Evolutionary conservation across 1,284 basidiomycete genomes (phyloP), one percentile per base, ranked within the genome.

Genomic region (Sphaerobolus stellatus): DNA sequence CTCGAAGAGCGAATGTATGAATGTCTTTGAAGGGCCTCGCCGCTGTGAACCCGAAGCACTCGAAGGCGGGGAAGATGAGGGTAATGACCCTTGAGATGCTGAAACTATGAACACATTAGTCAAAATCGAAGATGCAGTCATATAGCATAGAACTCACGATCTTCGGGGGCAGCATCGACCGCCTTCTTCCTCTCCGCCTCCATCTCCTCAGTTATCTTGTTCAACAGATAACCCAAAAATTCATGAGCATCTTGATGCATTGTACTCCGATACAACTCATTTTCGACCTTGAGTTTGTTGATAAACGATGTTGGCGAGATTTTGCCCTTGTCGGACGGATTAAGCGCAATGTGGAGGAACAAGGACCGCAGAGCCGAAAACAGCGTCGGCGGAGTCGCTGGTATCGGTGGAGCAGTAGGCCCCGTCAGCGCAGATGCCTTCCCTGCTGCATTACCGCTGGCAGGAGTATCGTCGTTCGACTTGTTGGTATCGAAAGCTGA

Each of bases 241-340:
- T 99, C 96, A 70, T 98, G 94, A 2, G 94, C 94, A 68, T 98
- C 95, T 68, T 98, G 94, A 66, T 95, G 95, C 80, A 88, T 88
- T 27, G 87, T 88, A 34, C 85, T 86, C 51, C 90, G 82, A 69
- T 94, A 98, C 52, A 88, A 78, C 64, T 90, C 90, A 70, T 95
- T 96, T 66, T 92, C 77, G 66, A 91, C 84, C 68, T 90, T 91
- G 63, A 97, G 81, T 65, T 94, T 94, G 62, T 92, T 87, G 66
- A 98, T 87, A 71, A 98, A 91, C 27, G 90, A 90, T 57, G 87
- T 83, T 2, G 94, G 94, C 2, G 92, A 82, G 41, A 96, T 82
- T 6, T 89, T 90, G 56, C 94, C 94, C 65, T 89, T 88, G 60
- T 92, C 88, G 7, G 74, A 74, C 2, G 86, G 81, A 65, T 89